Base-by-base conservation (phyloP, 2,329 filamentous ascomycete genomes). In the Exophiala viscosa region DNA sequence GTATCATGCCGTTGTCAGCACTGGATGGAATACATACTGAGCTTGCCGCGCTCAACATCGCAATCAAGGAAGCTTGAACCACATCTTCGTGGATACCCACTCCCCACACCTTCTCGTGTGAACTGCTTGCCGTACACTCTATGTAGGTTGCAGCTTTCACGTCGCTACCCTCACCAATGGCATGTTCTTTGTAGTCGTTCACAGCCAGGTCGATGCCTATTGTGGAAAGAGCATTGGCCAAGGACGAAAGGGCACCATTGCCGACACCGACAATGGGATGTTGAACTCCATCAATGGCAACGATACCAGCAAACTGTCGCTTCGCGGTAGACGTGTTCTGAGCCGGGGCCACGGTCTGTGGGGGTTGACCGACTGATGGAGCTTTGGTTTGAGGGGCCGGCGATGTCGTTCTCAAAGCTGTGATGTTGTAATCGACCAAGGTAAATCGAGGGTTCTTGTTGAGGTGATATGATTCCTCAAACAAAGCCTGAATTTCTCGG, bases 71-170 rank as follows among this genome's bases (percentile, higher is more conserved):
- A 64, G 88, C 90, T 70, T 95, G 88, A 15, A 95, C 89, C 55
- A 95, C 89, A 75, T 96, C 92, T 68, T 92, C 86, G 68, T 96
- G 89, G 62, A 96, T 88, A 32, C 89, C 90, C 5, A 96, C 87
- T 62, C 90, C 90, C 90, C 90, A 96, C 2, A 95, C 86, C 64
- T 82, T 86, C 59, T 70, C 70, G 64, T 88, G 78, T 48, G 80
- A 80, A 58, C 78, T 85, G 42, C 81, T 83, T 15, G 84, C 79
- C 23, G 81, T 90, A 71, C 90, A 96, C 70, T 96, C 88, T 59
- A 97, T 95, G 68, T 95, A 97, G 2, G 91, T 89, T 1, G 90
- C 92, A n/a, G 92, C 92, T 76, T 95, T 95, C 61, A 92, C 89
- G 56, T 90, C 83, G 52, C 84, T 82, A 56, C 88, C 89, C 46